Evolutionary conservation across 768 basidiomycete genomes (phyloP).

Genomic region (Rhodotorula diobovata): DNA sequence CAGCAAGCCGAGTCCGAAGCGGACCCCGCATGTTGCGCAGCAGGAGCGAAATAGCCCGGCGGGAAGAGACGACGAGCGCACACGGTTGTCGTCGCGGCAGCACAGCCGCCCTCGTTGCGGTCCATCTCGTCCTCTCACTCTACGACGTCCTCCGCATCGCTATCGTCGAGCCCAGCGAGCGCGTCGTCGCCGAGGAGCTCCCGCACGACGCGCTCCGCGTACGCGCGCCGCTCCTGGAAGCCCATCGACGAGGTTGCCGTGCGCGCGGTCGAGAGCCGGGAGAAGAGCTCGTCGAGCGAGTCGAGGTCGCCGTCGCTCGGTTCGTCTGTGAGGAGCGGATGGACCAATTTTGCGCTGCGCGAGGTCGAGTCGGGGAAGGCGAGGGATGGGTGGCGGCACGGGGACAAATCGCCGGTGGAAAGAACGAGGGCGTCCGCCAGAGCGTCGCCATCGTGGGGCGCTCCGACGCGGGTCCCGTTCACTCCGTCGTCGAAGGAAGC

Average conservation of each 20-base stretch:
- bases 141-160: neutral
- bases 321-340: neutral
- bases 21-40: too few relatives aligned
- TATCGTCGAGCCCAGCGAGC: neutral
- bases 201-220: neutral
- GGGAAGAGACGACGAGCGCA: too few relatives aligned
- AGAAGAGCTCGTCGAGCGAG: neutral
- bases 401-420: neutral
- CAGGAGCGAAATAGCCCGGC: too few relatives aligned
- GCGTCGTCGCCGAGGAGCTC: neutral
- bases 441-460: too few relatives aligned
- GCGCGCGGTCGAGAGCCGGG: neutral
- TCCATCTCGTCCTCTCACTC: too few relatives aligned
- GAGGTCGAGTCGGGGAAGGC: neutral
- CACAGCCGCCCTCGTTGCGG: neutral
- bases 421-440: neutral
- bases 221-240: neutral
- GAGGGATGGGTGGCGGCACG: neutral
- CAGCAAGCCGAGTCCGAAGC: too few relatives aligned
- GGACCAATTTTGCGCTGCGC: neutral
- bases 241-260: neutral
- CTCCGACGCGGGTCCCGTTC: too few relatives aligned
- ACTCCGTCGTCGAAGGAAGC: neutral
- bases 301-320: neutral
- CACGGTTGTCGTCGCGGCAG: too few relatives aligned